These are phyloP conservation scores for Chytriomyces hyalinus DNA, from an alignment of 192 early-diverging fungal genomes.

Conservation along the genomic window DNA sequence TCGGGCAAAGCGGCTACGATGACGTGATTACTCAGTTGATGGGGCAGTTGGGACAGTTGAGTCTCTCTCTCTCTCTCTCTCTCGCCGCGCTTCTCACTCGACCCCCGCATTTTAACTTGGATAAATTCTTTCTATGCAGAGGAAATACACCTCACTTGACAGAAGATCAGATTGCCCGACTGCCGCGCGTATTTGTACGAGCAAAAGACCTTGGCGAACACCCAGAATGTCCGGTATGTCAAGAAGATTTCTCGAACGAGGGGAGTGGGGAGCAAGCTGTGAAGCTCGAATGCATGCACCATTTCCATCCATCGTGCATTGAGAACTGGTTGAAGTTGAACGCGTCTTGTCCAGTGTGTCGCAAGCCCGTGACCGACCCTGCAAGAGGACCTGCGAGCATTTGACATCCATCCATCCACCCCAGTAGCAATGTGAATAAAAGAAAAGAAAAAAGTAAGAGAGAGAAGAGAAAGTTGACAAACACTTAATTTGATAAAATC, in stretches of 20 bases:
- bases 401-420: too few species aligned
- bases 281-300: constrained; percentile 82
- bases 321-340: constrained; percentile 92
- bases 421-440: neutral
- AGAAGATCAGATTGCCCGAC: constrained; percentile 71
- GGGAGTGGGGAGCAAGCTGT: constrained; percentile 66
- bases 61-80: neutral
- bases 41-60: constrained; percentile 40
- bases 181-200: constrained; percentile 62
- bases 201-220: constrained; percentile 66
- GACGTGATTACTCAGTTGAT: constrained; percentile 82
- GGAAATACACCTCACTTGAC: constrained; percentile 82
- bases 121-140: constrained; percentile 33
- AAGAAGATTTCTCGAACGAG: constrained; percentile 75
- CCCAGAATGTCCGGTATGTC: constrained; percentile 84
- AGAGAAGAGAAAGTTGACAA: neutral
- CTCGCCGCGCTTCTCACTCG: neutral
- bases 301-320: constrained; percentile 89
- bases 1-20: constrained; percentile 81
- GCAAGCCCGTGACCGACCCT: constrained; percentile 50
- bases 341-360: constrained; percentile 88
- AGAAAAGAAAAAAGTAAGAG: neutral
- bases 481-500: neutral
- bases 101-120: neutral
- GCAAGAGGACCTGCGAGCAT: neutral